phyloP scores from a whole-genome alignment of 805 yeast species.

The Candida maris region DNA sequence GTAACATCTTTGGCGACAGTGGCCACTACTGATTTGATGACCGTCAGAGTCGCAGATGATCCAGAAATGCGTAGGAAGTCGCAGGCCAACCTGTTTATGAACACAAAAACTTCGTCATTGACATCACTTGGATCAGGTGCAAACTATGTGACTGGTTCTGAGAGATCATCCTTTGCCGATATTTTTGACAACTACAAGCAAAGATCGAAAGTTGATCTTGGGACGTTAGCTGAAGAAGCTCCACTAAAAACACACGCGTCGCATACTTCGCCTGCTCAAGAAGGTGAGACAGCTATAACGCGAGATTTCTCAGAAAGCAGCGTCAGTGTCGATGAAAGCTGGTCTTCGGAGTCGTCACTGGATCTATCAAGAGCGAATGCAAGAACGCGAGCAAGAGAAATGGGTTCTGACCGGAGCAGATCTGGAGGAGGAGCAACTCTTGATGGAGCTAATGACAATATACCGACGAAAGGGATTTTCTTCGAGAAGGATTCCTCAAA shows the following conservation, averaged over 20 bases:
- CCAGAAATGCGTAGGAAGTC: constrained; percentile 37
- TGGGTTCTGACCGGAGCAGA: too few species aligned
- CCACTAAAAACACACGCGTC: constrained; percentile 9
- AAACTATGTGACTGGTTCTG: constrained; percentile 9
- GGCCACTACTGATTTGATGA: constrained; percentile 77
- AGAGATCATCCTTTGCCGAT: constrained; percentile 12
- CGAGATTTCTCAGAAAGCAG: constrained; percentile 12
- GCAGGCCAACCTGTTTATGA: constrained; percentile 32
- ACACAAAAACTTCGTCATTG: constrained; percentile 29
- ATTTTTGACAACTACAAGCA: constrained; percentile 10
- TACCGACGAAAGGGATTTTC: constrained; percentile 20
- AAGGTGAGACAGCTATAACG: constrained; percentile 3
- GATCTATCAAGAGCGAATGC: constrained; percentile 1
- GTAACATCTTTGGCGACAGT: constrained; percentile 76
- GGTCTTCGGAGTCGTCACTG: not conserved
- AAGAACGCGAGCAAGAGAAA: constrained; percentile 34
- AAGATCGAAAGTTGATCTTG: constrained; percentile 9
- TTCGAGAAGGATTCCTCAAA: constrained; percentile 17
- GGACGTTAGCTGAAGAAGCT: constrained; percentile 12
- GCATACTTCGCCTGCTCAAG: constrained; percentile 4
- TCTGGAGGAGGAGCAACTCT: too few species aligned
- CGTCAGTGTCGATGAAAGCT: constrained; percentile 4
- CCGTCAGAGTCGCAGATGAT: constrained; percentile 72
- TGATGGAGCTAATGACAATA: constrained; percentile 22
- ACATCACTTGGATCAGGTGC: constrained; percentile 14